Conservation (phyloP, 371 early-diverging fungal species). For the Haplosporangium sp. region DNA sequence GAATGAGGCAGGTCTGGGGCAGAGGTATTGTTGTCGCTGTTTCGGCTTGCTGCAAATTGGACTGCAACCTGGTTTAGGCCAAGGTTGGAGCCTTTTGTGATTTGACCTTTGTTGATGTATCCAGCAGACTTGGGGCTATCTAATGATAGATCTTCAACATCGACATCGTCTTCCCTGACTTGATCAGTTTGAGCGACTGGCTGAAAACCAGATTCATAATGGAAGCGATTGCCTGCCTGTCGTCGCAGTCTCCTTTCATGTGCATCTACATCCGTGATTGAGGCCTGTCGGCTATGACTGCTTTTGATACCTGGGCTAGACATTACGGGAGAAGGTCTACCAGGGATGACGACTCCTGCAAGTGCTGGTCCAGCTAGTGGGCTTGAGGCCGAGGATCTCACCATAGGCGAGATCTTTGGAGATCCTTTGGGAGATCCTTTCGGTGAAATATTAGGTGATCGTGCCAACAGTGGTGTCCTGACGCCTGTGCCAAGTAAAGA, state of each 20-base stretch:
- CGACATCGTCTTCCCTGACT: conserved; percentile 33
- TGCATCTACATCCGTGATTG: conserved; percentile 56
- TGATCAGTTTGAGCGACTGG: conserved; percentile 16
- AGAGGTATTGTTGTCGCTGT: conserved; percentile 40
- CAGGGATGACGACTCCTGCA: conserved; percentile 32
- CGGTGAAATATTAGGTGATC: conserved; percentile 53
- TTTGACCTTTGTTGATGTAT: conserved; percentile 10
- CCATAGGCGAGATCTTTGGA: conserved; percentile 49
- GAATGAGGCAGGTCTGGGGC: conserved; percentile 47
- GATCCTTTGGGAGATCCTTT: conserved; percentile 48
- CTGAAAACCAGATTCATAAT: conserved; percentile 53
- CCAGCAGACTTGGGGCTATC: conserved; percentile 34
- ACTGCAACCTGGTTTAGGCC: conserved; percentile 27
- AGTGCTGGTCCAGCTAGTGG: conserved; percentile 53
- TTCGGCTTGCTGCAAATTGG: conserved; percentile 29
- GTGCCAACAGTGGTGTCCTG: conserved; percentile 35
- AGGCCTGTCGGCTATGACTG: conserved; percentile 46
- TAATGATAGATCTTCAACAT: conserved; percentile 42
- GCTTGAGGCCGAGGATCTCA: conserved; percentile 51
- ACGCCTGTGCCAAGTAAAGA: conserved; percentile 29
- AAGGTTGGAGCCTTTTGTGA: conserved; percentile 9
- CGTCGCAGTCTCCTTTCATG: conserved; percentile 50
- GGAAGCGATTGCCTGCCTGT: conserved; percentile 39
- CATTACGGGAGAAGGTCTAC: conserved; percentile 28
- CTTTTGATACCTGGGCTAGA: conserved; percentile 27